phyloP scores from a whole-genome alignment of 2,329 filamentous ascomycete species.

The Dactylonectria macrodidyma region DNA sequence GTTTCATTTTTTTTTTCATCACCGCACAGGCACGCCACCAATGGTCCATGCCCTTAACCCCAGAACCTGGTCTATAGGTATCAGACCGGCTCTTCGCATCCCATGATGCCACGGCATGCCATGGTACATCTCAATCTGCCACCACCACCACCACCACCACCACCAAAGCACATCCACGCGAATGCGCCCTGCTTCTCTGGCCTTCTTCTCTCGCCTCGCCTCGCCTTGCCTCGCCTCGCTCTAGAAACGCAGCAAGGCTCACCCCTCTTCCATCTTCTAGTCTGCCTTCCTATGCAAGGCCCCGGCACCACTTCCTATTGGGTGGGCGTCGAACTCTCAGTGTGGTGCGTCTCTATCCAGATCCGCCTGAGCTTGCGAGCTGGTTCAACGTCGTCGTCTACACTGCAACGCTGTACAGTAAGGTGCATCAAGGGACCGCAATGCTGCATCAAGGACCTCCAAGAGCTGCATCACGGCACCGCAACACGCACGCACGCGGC shows the following conservation, averaged over 20 bases:
- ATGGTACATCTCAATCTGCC: slow-evolving; percentile 3
- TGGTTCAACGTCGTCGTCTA: not conserved
- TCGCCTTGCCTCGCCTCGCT: not conserved
- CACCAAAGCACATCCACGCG: not conserved
- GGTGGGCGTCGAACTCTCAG: not conserved
- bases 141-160: not conserved
- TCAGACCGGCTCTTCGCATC: not conserved
- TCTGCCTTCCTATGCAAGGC: not conserved
- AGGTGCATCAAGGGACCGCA: no score
- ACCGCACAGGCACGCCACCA: slow-evolving; percentile 3
- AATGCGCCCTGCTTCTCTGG: no score
- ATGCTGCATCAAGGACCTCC: no score
- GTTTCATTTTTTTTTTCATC: not conserved
- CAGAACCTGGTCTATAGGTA: not conserved
- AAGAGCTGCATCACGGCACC: not conserved
- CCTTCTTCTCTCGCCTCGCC: not conserved
- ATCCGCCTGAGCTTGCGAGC: not conserved
- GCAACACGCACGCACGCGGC: not conserved
- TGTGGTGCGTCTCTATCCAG: not conserved
- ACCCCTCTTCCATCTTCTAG: not conserved
- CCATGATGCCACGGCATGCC: not conserved
- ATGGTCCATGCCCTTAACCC: not conserved
- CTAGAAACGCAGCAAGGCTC: not conserved
- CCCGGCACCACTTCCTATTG: not conserved
- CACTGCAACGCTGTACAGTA: no score